Evolutionary conservation across 1,284 basidiomycete species (phyloP), one percentile per base, ranked within the genome.

Genomic region (Ceratobasidium sp.): DNA sequence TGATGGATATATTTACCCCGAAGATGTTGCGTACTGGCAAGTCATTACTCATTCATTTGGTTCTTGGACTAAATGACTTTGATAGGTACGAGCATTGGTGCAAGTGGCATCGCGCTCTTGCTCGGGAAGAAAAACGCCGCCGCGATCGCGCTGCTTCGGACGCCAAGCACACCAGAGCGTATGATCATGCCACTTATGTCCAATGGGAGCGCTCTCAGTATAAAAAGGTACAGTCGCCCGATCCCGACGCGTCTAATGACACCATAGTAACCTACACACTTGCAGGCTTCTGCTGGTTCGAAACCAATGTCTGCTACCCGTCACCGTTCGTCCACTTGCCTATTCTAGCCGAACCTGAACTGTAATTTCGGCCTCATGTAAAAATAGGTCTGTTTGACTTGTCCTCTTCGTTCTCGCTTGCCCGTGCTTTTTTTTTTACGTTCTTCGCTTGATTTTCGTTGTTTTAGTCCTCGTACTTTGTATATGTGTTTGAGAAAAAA

Each of bases 51-150:
- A 36, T 6, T 27, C 6, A 50, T 21, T n/a, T 13, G 14, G 16
- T 42, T 16, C 11, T 19, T 6, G 21, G 2, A 7, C 23, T 6
- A 4, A 8, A 23, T 30, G 23, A 44, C 9, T 30, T 27, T 42
- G 14, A 44, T 21, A 14, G 62, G 52, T 66, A 66, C n/a, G 62
- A 21, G 25, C 62, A 66, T 19, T 66, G 62, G 62, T 54, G 62
- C n/a, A 66, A 66, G 25, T 66, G 62, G 62, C 62, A 66, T 21
- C 62, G 62, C 19, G 50, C 62, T n/a, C 62, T 66, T 6, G 52
- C 50, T 46, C 62, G 62, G 16, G 62, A 66, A 19, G 62, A 66
- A 23, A 62, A 62, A 41, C 50, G 62, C 11, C 62, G 62, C 19
- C 62, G 62, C n/a, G 52, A 66, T 25, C 62, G 62, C 23, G 62